Conservation (phyloP, 148 eudicot genomes). For the Rhododendron griersonianum region DNA sequence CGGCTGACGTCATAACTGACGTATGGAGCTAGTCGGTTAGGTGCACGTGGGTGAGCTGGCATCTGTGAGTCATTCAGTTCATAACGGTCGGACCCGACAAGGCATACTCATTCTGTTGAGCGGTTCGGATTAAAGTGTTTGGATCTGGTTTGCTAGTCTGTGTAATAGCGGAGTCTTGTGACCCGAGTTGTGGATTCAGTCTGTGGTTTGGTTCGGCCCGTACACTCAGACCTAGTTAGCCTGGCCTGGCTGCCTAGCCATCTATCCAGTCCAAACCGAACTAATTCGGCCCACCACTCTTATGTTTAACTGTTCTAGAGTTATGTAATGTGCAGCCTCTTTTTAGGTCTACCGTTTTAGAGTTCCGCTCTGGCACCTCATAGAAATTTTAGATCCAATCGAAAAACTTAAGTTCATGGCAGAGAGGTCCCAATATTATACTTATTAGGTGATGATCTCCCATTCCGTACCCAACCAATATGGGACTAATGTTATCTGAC, state of each 20-base stretch:
- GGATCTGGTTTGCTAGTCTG: neutral
- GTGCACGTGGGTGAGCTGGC: neutral
- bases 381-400: neutral
- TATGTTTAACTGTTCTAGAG: neutral
- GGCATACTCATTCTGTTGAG: neutral
- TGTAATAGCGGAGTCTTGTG: neutral
- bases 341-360: neutral
- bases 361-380: neutral
- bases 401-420: neutral
- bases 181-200: neutral
- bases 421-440: neutral
- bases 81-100: neutral
- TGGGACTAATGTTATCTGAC: neutral
- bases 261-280: neutral
- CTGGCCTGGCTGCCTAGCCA: no score
- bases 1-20: neutral
- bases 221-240: no score
- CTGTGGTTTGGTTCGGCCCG: no score
- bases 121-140: neutral
- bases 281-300: neutral
- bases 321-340: neutral
- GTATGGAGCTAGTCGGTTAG: neutral
- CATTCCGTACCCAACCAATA: neutral
- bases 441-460: neutral
- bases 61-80: neutral